Conservation (phyloP, 2,329 filamentous ascomycete genomes). For the Parastagonospora avenae region DNA sequence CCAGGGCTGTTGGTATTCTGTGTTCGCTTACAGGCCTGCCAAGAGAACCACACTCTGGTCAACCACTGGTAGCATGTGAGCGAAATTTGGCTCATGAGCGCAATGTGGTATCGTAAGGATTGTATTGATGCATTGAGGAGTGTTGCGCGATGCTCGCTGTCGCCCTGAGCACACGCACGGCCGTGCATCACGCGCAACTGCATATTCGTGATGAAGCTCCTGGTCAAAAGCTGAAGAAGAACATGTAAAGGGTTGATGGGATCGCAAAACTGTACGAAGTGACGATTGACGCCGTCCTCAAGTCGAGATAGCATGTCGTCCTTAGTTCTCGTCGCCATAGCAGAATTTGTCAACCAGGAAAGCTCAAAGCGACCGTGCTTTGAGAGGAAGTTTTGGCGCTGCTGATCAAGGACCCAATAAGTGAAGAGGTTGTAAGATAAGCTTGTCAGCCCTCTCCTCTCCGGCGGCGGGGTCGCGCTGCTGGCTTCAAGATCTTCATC, state of each 20-base stretch:
- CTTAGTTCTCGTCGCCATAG: not conserved
- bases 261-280: constrained; percentile 41
- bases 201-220: not conserved
- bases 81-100: not conserved
- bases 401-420: constrained; percentile 39
- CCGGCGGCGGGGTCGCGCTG: constrained; percentile 42
- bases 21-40: not conserved
- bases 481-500: constrained; percentile 49
- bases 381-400: constrained; percentile 27
- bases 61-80: not conserved
- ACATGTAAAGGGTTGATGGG: constrained; percentile 8
- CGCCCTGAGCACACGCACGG: not conserved
- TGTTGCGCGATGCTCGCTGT: not conserved
- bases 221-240: not conserved
- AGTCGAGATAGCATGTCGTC: constrained; percentile 39
- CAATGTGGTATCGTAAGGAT: not conserved
- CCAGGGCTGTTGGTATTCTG: too few relatives aligned
- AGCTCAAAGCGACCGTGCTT: not conserved
- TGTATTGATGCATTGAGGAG: not conserved
- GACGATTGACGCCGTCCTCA: constrained; percentile 45
- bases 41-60: not conserved
- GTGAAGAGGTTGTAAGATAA: constrained; percentile 51
- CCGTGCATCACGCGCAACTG: not conserved
- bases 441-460: constrained; percentile 42
- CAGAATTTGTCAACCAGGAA: constrained; percentile 7